Conservation (phyloP, 1,284 basidiomycete genomes). For the Cystobasidium pallidum region DNA sequence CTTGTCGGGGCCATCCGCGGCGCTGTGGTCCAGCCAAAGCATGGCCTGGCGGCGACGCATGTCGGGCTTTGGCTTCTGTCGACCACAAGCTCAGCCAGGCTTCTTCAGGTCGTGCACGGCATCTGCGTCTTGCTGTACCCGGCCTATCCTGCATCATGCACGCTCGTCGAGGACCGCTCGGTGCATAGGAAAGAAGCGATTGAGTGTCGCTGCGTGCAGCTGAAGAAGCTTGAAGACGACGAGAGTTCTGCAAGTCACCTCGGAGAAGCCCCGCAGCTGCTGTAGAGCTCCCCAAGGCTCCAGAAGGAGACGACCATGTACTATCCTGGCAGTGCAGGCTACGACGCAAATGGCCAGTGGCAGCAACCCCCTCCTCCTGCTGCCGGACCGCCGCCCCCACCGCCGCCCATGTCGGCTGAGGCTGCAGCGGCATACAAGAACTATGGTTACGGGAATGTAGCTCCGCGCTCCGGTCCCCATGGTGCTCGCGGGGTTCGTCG, state of each 20-base stretch:
- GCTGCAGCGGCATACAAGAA: constrained; percentile 36
- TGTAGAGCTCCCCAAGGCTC: neutral
- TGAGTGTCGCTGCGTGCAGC: neutral
- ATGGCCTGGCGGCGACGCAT: neutral
- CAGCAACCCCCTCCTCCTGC: constrained; percentile 20
- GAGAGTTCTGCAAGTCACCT: neutral
- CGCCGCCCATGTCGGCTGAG: constrained; percentile 28
- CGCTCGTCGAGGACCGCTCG: neutral
- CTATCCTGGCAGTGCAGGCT: constrained; percentile 9
- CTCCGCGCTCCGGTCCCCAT: constrained; percentile 27
- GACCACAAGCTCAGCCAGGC: neutral
- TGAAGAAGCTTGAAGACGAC: constrained; percentile 13
- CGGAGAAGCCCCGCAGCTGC: neutral
- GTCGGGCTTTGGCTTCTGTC: neutral
- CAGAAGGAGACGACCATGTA: constrained; percentile 9
- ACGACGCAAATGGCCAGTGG: neutral
- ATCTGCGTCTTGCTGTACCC: neutral
- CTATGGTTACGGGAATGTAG: constrained; percentile 41
- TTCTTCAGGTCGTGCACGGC: neutral
- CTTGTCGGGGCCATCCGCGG: neutral
- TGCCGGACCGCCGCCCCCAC: neutral
- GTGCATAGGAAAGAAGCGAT: neutral
- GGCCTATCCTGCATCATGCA: neutral
- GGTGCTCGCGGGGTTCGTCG: neutral
- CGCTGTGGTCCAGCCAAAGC: neutral